Evolutionary conservation across 345 rosid species (phyloP).

Genomic region (Heritiera littoralis): DNA sequence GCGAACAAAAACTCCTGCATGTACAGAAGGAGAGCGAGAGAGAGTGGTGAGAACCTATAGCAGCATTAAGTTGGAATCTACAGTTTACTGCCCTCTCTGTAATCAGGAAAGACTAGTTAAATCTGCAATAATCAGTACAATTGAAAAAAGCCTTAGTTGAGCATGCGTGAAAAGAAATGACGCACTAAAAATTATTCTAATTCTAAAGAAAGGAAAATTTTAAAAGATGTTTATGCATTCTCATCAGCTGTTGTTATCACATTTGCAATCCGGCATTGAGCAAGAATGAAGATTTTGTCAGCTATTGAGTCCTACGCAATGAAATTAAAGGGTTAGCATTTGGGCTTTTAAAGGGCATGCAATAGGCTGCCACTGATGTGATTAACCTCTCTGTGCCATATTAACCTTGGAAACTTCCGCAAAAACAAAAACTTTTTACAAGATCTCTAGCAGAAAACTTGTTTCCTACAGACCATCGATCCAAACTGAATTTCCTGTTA

Average conservation of each 20-base stretch:
- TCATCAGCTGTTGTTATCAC: background rate
- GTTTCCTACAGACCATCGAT: background rate
- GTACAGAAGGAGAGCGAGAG: background rate
- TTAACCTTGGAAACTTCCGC: background rate
- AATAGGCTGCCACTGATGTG: background rate
- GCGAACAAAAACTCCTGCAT: background rate
- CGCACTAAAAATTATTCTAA: background rate
- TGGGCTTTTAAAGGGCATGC: background rate
- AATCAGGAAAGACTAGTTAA: conserved; percentile 15
- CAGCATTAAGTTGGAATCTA: conserved; percentile 12
- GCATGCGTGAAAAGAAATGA: background rate
- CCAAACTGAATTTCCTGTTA: too few species aligned
- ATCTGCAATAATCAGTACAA: conserved; percentile 12
- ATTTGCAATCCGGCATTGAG: background rate
- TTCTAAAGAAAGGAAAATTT: background rate
- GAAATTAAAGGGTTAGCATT: background rate
- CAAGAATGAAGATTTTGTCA: background rate
- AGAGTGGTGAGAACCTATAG: conserved; percentile 9
- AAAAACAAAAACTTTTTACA: background rate
- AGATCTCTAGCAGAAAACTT: background rate
- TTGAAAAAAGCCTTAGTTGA: background rate
- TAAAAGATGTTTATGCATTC: background rate
- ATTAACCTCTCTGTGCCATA: background rate
- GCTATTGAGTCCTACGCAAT: background rate
- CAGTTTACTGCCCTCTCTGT: conserved; percentile 9